phyloP scores from a whole-genome alignment of 1,284 basidiomycete species.

The Irpex lacteus region DNA sequence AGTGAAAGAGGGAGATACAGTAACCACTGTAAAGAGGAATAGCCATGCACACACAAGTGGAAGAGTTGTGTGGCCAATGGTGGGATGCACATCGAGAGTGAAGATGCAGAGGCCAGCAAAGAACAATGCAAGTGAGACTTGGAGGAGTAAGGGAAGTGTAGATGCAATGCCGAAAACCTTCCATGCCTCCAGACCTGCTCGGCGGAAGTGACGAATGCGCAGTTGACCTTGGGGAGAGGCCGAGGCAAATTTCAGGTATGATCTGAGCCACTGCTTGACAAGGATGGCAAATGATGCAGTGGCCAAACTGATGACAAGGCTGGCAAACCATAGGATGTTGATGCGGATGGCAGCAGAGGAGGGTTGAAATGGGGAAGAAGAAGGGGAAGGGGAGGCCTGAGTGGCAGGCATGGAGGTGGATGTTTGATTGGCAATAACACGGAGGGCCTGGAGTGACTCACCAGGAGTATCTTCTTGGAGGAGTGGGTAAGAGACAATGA shows the following conservation, averaged over 20 bases:
- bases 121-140: conserved; percentile 14
- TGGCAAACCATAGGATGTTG: conserved; percentile 15
- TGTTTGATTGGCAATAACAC: background rate
- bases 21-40: too few relatives aligned
- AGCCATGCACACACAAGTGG: background rate
- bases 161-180: conserved; percentile 11
- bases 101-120: conserved; percentile 15
- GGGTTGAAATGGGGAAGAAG: background rate
- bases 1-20: too few relatives aligned
- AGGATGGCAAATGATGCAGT: conserved; percentile 15
- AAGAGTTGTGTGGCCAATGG: background rate
- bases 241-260: conserved; percentile 3
- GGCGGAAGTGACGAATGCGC: conserved; percentile 10
- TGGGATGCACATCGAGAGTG: conserved; percentile 5
- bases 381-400: background rate
- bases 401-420: too few relatives aligned
- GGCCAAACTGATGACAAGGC: conserved; percentile 14
- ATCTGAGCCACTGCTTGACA: conserved; percentile 18
- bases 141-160: conserved; percentile 15
- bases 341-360: background rate
- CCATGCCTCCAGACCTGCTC: conserved; percentile 8
- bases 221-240: conserved; percentile 1
- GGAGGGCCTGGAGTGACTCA: background rate
- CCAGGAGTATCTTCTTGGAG: conserved; percentile 3
- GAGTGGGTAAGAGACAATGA: conserved; percentile 8